phyloP scores from a whole-genome alignment of 1,139 yeast genomes.

The Williopsis jadinii region DNA sequence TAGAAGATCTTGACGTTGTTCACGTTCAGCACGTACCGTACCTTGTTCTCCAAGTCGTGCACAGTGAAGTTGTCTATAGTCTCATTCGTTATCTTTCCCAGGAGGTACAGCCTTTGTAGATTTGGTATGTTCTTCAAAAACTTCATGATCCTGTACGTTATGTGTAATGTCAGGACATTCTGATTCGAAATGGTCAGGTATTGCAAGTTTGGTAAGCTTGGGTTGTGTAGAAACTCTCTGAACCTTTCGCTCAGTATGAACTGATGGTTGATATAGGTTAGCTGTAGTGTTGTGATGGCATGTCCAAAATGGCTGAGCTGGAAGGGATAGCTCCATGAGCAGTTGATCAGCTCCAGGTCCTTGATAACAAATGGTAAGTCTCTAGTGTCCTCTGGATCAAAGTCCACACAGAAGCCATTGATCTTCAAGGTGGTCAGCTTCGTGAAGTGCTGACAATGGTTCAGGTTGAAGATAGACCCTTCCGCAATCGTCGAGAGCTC shows the following conservation, averaged over 20 bases:
- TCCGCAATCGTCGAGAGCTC: slow-evolving; percentile 16
- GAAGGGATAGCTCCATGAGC: slow-evolving; percentile 29
- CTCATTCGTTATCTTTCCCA: slow-evolving; percentile 24
- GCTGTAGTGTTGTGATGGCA: slow-evolving; percentile 17
- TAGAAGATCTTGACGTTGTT: slow-evolving; percentile 26
- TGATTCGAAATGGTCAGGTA: slow-evolving; percentile 22
- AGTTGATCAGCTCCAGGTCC: slow-evolving; percentile 20
- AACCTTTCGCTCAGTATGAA: slow-evolving; percentile 27
- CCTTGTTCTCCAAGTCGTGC: slow-evolving; percentile 20
- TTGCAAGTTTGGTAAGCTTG: slow-evolving; percentile 21
- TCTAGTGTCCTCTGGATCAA: slow-evolving; percentile 19
- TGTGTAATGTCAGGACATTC: slow-evolving; percentile 22
- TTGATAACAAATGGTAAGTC: slow-evolving; percentile 10
- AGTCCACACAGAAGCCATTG: slow-evolving; percentile 24
- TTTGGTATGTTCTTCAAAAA: slow-evolving; percentile 23
- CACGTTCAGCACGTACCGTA: slow-evolving; percentile 21
- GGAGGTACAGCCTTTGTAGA: slow-evolving; percentile 20
- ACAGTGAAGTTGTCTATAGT: slow-evolving; percentile 23
- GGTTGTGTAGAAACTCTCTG: slow-evolving; percentile 22
- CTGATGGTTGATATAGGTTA: slow-evolving; percentile 21
- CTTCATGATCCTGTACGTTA: slow-evolving; percentile 23
- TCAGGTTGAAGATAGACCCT: slow-evolving; percentile 22
- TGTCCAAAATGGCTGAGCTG: slow-evolving; percentile 22
- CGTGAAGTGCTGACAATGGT: slow-evolving; percentile 23
- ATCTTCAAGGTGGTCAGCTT: slow-evolving; percentile 17